Evolutionary conservation across 83 land plant species (phyloP), one percentile per base, ranked within the genome.

Genomic region (Thuja plicata): DNA sequence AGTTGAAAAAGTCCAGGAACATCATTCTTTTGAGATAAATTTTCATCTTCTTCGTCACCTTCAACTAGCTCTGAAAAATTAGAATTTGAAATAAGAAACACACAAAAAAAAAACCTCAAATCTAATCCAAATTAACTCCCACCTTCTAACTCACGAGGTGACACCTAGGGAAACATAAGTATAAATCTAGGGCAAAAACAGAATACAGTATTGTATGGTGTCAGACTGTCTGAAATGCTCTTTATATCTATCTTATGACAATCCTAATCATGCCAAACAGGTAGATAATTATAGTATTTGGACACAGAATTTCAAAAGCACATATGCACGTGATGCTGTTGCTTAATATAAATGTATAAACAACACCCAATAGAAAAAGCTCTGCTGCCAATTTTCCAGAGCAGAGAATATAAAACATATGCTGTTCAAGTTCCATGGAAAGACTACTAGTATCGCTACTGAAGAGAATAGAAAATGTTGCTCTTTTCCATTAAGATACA

Each of bases 51-150:
- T 74, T 70, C 74, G 2, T n/a, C 74, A 21, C 50, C 84, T 80
- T 83, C 55, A 83, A 45, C 85, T n/a, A 83, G 10, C 27, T 43
- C 85, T 83, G 85, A 52, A 83, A 83, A 46, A 83, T 46, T 83
- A 27, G 9, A 27, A 46, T 11, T 83, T 83, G 55, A 45, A 43
- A 83, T 27, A 46, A 10, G 30, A 41, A 21, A 43, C 27, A 19
- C 16, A 78, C 1, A 40, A 5, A 79, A 35, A 79, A 80, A 40
- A 2, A 38, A 8, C 7, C 10, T 6, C 21, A 3, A 21, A 83
- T 12, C 35, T 2, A 83, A 45, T 45, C 50, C 34, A n/a, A n/a
- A 12, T 45, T 17, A 46, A n/a, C 30, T 82, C 9, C 12, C n/a
- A 52, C 85, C 54, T 82, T 46, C 17, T 11, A 46, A 83, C 52